phyloP scores from a whole-genome alignment of 192 early-diverging fungal genomes.

The Gryganskiella cystojenkinii region DNA sequence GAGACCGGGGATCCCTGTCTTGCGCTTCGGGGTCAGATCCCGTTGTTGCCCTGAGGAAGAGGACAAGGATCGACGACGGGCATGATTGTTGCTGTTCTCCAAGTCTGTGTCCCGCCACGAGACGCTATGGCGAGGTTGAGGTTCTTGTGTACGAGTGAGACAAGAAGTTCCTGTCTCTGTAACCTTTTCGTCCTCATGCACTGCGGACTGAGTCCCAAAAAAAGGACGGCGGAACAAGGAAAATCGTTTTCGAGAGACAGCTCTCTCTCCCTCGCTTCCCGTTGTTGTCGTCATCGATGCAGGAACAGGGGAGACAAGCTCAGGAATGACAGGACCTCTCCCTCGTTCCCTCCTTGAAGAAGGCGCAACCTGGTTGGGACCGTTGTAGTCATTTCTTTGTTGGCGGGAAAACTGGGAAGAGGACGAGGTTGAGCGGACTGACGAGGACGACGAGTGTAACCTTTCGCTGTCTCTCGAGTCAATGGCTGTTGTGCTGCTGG shows the following conservation, averaged over 20 bases:
- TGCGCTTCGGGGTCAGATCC: background rate
- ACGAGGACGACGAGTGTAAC: background rate
- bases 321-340: background rate
- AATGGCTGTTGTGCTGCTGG: no score
- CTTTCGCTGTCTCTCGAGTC: no score
- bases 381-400: background rate
- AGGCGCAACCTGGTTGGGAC: background rate
- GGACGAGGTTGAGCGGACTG: background rate
- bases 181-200: background rate
- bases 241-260: slow-evolving; percentile 12
- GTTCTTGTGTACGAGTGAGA: background rate
- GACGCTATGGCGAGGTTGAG: background rate
- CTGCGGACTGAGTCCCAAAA: background rate
- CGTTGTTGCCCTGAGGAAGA: background rate
- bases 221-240: slow-evolving; percentile 9
- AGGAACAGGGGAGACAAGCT: background rate
- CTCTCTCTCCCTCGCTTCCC: background rate
- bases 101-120: background rate
- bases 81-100: background rate
- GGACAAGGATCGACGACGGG: background rate
- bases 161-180: background rate
- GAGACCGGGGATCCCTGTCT: slow-evolving; percentile 28
- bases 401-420: no score
- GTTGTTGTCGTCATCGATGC: background rate
- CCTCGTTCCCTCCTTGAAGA: background rate